These are phyloP conservation scores for Trametes sanguinea DNA, from an alignment of 768 basidiomycete species.

Conservation along the genomic window DNA sequence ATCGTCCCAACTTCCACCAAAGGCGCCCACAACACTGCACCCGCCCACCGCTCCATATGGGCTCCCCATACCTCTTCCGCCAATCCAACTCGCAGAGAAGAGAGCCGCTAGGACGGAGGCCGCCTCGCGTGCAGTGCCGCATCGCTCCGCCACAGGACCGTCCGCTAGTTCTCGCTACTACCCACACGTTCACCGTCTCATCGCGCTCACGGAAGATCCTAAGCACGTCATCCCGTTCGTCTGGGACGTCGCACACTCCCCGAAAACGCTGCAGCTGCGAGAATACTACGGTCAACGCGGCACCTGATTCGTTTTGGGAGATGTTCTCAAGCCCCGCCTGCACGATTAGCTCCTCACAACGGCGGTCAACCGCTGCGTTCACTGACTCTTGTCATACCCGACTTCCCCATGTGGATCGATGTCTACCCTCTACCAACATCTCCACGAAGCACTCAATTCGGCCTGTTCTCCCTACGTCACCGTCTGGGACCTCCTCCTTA, in stretches of 20 bases:
- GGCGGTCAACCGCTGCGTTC: slow-evolving; percentile 29
- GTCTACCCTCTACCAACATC: slow-evolving; percentile 24
- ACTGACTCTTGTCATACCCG: slow-evolving; percentile 34
- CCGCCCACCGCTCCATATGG: too few relatives aligned
- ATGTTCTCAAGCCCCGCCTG: not conserved
- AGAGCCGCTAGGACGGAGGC: too few relatives aligned
- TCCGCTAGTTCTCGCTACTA: too few relatives aligned
- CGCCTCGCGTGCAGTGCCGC: too few relatives aligned
- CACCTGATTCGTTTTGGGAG: not conserved
- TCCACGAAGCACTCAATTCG: not conserved
- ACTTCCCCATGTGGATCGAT: slow-evolving; percentile 37
- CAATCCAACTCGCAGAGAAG: too few relatives aligned
- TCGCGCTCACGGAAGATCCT: too few relatives aligned
- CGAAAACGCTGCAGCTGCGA: not conserved
- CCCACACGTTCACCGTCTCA: too few relatives aligned
- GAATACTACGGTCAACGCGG: not conserved
- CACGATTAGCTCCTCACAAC: slow-evolving; percentile 19
- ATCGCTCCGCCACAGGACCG: too few relatives aligned
- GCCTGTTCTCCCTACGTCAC: slow-evolving; percentile 34
- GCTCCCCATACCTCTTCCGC: too few relatives aligned
- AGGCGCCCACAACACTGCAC: too few relatives aligned
- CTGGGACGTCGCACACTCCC: not conserved
- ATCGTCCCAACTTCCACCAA: too few relatives aligned
- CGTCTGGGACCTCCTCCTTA: slow-evolving; percentile 52
- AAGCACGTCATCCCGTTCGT: not conserved